Evolutionary conservation across 805 yeast species (phyloP).

Genomic region (Cyberlindnera mississippiensis): DNA sequence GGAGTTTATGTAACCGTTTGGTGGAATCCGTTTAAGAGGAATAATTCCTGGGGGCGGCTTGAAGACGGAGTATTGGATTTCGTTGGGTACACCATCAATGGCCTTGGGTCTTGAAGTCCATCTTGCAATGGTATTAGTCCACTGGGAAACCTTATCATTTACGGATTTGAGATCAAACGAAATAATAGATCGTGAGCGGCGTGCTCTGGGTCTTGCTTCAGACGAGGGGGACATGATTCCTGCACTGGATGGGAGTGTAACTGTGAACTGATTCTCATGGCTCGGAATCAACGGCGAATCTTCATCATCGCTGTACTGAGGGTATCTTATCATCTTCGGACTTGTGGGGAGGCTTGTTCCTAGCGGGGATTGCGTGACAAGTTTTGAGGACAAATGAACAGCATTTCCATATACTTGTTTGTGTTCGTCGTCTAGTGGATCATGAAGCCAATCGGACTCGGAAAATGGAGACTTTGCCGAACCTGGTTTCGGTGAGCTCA

Average conservation of each 20-base stretch:
- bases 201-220: neutral
- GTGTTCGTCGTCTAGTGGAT: too few species aligned
- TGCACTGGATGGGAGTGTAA: neutral
- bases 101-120: constrained; percentile 25
- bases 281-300: constrained; percentile 4
- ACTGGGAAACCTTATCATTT: constrained; percentile 24
- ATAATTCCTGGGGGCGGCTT: constrained; percentile 34
- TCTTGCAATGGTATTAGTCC: constrained; percentile 27
- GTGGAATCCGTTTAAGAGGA: constrained; percentile 29
- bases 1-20: constrained; percentile 24
- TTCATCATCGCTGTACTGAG: constrained; percentile 5
- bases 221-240: neutral
- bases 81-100: constrained; percentile 29
- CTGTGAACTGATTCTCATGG: neutral
- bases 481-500: too few species aligned
- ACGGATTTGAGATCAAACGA: constrained; percentile 23
- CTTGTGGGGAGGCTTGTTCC: constrained; percentile 14
- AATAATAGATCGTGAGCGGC: constrained; percentile 22
- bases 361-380: constrained; percentile 2
- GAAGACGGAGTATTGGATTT: constrained; percentile 55
- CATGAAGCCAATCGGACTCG: too few species aligned
- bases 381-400: too few species aligned
- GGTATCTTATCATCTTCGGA: neutral
- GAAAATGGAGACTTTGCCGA: too few species aligned
- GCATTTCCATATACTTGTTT: too few species aligned